A percentile compares a stretch with the other conserved stretches of the same genome.
These are phyloP conservation scores for Boechera stricta DNA, from an alignment of 345 rosid genomes.

Conservation along the genomic window DNA sequence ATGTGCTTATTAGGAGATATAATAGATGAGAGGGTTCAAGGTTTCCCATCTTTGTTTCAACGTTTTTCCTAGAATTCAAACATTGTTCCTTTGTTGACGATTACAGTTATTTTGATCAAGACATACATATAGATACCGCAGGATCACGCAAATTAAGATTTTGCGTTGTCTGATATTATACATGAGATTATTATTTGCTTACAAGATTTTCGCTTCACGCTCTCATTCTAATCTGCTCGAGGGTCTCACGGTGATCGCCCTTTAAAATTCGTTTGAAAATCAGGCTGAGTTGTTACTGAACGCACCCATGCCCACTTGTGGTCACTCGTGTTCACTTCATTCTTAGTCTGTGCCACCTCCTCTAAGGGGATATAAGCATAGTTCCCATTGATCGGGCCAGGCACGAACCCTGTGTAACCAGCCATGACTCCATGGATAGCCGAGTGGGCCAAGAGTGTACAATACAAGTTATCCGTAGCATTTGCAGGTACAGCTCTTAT, in stretches of 20 bases:
- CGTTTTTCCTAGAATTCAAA: not conserved
- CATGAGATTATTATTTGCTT: slow-evolving; percentile 23
- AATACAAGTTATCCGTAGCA: slow-evolving; percentile 75
- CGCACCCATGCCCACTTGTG: slow-evolving; percentile 97
- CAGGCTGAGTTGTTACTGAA: slow-evolving; percentile 85
- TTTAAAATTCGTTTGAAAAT: slow-evolving; percentile 49
- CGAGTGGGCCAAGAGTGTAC: slow-evolving; percentile 88
- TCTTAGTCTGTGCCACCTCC: slow-evolving; percentile 72
- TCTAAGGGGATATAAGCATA: slow-evolving; percentile 81
- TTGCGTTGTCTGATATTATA: slow-evolving; percentile 5
- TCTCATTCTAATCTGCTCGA: slow-evolving; percentile 26
- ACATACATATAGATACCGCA: slow-evolving; percentile 5
- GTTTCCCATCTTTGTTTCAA: slow-evolving; percentile 14
- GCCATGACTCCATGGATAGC: slow-evolving; percentile 94
- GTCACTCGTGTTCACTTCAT: slow-evolving; percentile 66
- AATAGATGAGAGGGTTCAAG: not conserved
- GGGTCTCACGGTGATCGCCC: slow-evolving; percentile 11
- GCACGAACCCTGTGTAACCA: slow-evolving; percentile 82
- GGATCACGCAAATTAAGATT: not conserved
- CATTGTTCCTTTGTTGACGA: not conserved
- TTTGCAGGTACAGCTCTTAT: slow-evolving; percentile 90
- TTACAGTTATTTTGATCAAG: not conserved
- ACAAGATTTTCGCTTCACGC: slow-evolving; percentile 34
- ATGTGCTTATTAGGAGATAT: not conserved
- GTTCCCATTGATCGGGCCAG: slow-evolving; percentile 87